Base-by-base conservation (phyloP, 495 filamentous ascomycete genomes). In the Hamigera avellanea region DNA sequence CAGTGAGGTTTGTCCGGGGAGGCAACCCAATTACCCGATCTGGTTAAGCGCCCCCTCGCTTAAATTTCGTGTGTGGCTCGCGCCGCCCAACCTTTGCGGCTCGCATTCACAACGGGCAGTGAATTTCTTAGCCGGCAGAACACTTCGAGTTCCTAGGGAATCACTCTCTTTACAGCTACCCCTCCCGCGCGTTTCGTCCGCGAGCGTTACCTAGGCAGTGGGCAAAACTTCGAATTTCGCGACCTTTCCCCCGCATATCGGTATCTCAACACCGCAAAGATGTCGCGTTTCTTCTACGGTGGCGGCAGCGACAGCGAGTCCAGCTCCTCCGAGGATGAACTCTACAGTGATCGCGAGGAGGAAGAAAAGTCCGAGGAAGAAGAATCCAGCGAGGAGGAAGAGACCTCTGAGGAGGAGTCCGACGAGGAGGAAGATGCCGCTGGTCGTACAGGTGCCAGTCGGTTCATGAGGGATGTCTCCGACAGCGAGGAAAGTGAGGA, bases 281-380 rank as follows among this genome's bases (percentile, higher is more conserved):
- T 61, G 64, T 96, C 91, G 75, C 83, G 89, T 58, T 98, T 98
- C 69, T 96, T 96, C 76, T 82, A 86, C 63, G 80, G 80, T 49
- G 81, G 80, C 59, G 83, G 86, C 66, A 88, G 86, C 71, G 88
- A 86, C 64, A 91, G 84, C 59, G 71, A 76, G 44, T 65, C 61
- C 54, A 69, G 61, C 52, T 68, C 65, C 57, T 93, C 83, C 55
- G 83, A 93, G 54, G 89, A 87, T 66, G 83, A 89, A 64, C 72
- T 93, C 57, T 88, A 89, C 73, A 79, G 76, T 45, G 78, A 76
- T 47, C 74, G 76, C 45, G 81, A 80, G 55, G 76, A 78, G 50
- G 60, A 73, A 32, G 63, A 66, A 42, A 43, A 50, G 40, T 52
- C 51, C 33, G 85, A 91, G 61, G n/a, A n/a, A 54, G 83, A 89